Percentiles rank a stretch among this genome's conserved stretches.
Evolutionary conservation across 257 asterid species (phyloP).

Genomic region (Solanum bulbocastanum): DNA sequence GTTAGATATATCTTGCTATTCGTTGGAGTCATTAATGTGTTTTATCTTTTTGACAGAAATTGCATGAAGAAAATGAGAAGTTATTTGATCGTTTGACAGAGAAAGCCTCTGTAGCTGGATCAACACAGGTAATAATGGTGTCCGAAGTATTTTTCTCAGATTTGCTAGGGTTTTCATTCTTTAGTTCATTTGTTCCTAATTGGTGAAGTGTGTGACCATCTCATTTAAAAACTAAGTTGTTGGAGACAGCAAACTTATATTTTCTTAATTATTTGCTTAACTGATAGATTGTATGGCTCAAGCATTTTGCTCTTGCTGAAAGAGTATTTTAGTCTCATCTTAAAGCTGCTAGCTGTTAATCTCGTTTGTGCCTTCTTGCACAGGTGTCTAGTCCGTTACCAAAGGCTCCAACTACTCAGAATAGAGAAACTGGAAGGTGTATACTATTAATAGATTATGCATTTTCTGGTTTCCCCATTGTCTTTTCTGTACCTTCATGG

Average conservation of each 20-base stretch:
- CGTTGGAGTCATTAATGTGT: not conserved
- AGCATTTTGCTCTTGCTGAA: not conserved
- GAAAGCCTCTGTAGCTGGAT: constrained; percentile 67
- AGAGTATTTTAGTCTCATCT: not conserved
- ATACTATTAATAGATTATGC: not conserved
- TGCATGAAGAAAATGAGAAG: constrained; percentile 97
- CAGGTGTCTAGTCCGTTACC: constrained; percentile 72
- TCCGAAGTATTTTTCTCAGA: not conserved
- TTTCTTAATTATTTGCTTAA: not conserved
- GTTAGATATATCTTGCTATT: not conserved
- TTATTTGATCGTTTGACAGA: constrained; percentile 91
- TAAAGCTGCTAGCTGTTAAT: not conserved
- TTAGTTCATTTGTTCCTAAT: not conserved
- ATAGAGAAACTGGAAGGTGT: constrained; percentile 65
- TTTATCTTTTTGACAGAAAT: constrained; percentile 42
- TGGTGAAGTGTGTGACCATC: not conserved
- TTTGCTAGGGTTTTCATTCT: not conserved
- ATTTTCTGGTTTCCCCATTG: not conserved
- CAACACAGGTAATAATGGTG: constrained; percentile 54
- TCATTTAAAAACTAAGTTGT: not conserved
- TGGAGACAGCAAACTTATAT: not conserved
- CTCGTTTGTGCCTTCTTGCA: constrained; percentile 10
- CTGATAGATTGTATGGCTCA: not conserved
- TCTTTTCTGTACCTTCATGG: not conserved
- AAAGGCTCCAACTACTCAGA: constrained; percentile 37